Evolutionary conservation across 2,329 filamentous ascomycete genomes (phyloP).

Genomic region (Exophiala alcalophila): DNA sequence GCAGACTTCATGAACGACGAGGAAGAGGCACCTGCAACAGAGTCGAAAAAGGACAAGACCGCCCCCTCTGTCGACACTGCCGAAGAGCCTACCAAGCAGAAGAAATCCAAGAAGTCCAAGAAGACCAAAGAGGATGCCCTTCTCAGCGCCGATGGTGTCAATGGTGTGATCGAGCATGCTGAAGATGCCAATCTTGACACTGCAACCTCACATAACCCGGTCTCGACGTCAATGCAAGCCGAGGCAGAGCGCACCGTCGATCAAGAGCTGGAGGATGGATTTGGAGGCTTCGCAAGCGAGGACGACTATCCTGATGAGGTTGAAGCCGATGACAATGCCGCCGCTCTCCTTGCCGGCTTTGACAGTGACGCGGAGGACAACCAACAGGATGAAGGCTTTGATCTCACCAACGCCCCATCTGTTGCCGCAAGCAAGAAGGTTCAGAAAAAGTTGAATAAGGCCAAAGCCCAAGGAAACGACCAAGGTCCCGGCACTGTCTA

Average conservation of each 20-base stretch:
- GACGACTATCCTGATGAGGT: constrained; percentile 34
- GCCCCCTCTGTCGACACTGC: constrained; percentile 49
- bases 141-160: constrained; percentile 35
- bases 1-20: constrained; percentile 49
- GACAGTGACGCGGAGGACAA: constrained; percentile 54
- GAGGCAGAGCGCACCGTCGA: constrained; percentile 30
- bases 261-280: constrained; percentile 31
- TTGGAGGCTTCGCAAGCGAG: constrained; percentile 33
- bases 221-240: constrained; percentile 26
- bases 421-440: constrained; percentile 46
- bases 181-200: constrained; percentile 26
- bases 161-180: constrained; percentile 34
- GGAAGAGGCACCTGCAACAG: constrained; percentile 32
- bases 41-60: constrained; percentile 43
- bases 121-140: constrained; percentile 35
- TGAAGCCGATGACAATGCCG: constrained; percentile 51
- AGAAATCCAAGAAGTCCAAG: constrained; percentile 39
- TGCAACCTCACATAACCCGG: constrained; percentile 19
- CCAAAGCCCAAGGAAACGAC: constrained; percentile 46
- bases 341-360: constrained; percentile 54
- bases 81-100: constrained; percentile 32
- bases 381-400: constrained; percentile 45
- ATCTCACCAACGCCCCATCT: constrained; percentile 44
- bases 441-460: constrained; percentile 52
- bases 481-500: constrained; percentile 73